Conservation (phyloP, 371 early-diverging fungal genomes). For the Mucor saturninus region DNA sequence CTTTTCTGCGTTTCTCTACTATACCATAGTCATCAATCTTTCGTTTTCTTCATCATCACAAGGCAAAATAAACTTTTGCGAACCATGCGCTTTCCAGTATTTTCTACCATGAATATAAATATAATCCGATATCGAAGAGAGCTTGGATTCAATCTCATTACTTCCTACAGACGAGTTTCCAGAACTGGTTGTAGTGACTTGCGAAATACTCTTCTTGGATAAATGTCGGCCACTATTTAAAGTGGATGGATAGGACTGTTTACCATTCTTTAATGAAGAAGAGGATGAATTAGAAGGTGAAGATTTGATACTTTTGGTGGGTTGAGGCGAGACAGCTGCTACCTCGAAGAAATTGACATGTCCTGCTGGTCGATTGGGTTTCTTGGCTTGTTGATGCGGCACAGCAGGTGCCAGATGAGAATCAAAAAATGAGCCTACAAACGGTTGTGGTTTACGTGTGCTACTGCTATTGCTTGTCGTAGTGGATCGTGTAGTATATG, state of each 20-base stretch:
- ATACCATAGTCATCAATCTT: conserved; percentile 47
- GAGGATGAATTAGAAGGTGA: conserved; percentile 13
- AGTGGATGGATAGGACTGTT: conserved; percentile 8
- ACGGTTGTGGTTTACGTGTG: conserved; percentile 19
- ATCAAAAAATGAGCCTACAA: conserved; percentile 22
- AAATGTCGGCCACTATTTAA: background rate
- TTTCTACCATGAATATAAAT: conserved; percentile 9
- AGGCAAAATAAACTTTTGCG: conserved; percentile 29
- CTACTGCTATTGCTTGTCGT: background rate
- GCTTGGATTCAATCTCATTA: background rate
- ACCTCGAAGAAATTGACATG: conserved; percentile 31
- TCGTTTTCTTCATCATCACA: conserved; percentile 51
- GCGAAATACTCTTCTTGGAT: background rate
- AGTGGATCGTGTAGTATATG: conserved; percentile 3
- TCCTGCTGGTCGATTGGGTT: conserved; percentile 13
- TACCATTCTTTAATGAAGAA: conserved; percentile 15
- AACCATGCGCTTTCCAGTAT: conserved; percentile 19
- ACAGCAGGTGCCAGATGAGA: conserved; percentile 4
- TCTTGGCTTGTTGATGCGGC: background rate
- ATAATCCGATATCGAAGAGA: conserved; percentile 1
- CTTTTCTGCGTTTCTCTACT: background rate
- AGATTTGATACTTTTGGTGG: background rate
- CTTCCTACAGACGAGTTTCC: background rate
- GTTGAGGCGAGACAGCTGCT: conserved; percentile 19
- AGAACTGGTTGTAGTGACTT: background rate